Base-by-base conservation (phyloP, 768 basidiomycete species). In the Lentinula detonsa region DNA sequence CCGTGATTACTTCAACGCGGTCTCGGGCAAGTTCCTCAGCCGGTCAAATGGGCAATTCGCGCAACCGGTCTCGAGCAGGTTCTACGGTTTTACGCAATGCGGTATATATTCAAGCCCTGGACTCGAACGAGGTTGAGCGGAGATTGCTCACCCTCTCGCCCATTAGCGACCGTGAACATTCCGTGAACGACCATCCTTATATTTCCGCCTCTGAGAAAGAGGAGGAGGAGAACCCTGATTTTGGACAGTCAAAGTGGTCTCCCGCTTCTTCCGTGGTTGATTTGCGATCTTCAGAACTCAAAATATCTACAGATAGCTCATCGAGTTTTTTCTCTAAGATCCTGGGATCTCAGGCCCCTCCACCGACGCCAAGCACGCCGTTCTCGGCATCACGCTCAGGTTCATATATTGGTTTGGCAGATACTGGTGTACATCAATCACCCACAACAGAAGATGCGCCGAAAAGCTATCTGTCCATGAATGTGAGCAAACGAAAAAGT, bases 211-310 rank as follows among this genome's bases (percentile, higher is more conserved):
- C 39, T 5, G 55, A 56, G 37, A 45, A 18, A 18, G 28, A 23
- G 3, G 43, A 23, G 3, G 43, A 43, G 18, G 46, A 59, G 10
- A 11, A 34, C 21, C 18, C 6, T 5, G 37, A 50, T 48, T 33
- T 35, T 10, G 48, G 21, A 33, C 57, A 35, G 13, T 59, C 57
- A 9, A 46, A 48, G n/a, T 59, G 57, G 57, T 48, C 57, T 16
- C 57, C 57, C 23, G 57, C 57, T 10, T 59, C 57, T 23, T 59
- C 57, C 13, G 48, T 59, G 31, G 46, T 59, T 5, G 45, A 59
- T 33, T 39, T 59, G 21, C 40, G 57, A 35, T 37, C 35, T 23
- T 18, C 23, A 21, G 43, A 15, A 11, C 34, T 42, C 35, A 28
- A 18, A 16, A 59, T n/a, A 15, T 50, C 57, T 33, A 18, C 46